Base-by-base conservation (phyloP, 192 early-diverging fungal genomes). In the Lunasporangiospora selenospora region DNA sequence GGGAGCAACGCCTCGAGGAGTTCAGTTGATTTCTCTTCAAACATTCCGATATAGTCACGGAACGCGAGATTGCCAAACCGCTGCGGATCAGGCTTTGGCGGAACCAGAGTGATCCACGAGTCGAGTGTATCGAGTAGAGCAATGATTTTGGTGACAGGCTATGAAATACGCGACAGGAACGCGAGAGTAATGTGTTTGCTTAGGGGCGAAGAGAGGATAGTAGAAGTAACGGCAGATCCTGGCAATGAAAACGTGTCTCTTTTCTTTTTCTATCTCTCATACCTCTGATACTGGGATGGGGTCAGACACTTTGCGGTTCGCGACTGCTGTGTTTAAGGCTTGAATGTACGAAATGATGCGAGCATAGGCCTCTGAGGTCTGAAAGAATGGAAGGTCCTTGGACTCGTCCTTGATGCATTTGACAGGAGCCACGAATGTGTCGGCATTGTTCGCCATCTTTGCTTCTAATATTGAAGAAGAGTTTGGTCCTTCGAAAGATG, bases 61-160 rank as follows among this genome's bases (percentile, higher is more conserved):
- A 98, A 99, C 0, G 95, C 88, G 49, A 82, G 88, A 82, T 98
- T 98, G 0, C 97, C 97, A 65, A 97, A 99, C 24, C 97, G 83
- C 71, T 90, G 87, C 6, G 87, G 80, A 26, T 85, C 75, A 26
- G 80, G 36, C 32, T 88, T 80, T 31, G 93, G 93, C 24, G 96
- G 96, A 16, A 91, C 85, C n/a, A 87, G 78, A 26, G 80, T 85
- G 26, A 96, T 87, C 88, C 89, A 93, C 19, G 18, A 36, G 38
- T 88, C 83, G 4, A 95, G 43, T 3, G 61, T 78, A 19, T 92
- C 85, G 3, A 99, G 79, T 24, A 94, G 43, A 24, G 58, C 69
- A 49, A 94, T 46, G 15, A 88, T 56, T 48, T 64, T 73, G 46
- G 75, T 63, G 31, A 79, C 76, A 39, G 75, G 46, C 86, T 87